Evolutionary conservation across 2,329 filamentous ascomycete species (phyloP), one percentile per base, ranked within the genome.

Genomic region (Botrytis deweyae): DNA sequence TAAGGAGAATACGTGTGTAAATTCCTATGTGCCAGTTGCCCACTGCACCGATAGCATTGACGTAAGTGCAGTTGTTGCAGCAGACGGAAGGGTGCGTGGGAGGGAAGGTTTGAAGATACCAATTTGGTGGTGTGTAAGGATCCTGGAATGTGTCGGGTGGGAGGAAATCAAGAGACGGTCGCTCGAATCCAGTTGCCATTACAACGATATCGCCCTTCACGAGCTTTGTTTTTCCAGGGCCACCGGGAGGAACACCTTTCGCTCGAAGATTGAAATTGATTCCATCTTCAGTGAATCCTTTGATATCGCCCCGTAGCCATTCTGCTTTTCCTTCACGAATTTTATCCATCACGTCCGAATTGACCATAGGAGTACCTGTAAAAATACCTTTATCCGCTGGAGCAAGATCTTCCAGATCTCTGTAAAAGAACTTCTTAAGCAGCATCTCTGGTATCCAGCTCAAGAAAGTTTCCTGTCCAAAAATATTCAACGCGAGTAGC

Each of bases 21-120:
- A 97, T 95, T 7, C 93, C 94, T 64, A 97, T 95, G 79, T 97
- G 93, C 87, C 92, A 95, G 81, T 96, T 95, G 0, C 93, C 92
- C 1, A 96, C 92, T 0, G 91, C 92, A 0, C 93, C 93, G 73
- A 96, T 95, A 6, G 90, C 93, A 72, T 92, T 90, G 73, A 94
- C 85, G 77, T 95, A 97, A n/a, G 76, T 77, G 84, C 91, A 91
- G 83, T 97, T 97, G 83, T 93, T 95, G 76, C 91, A 91, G 76
- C 91, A 94, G 66, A 97, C 87, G 49, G 89, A 91, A 0, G 91
- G 88, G 77, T 95, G 91, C 5, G 85, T 82, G 0, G 93, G 92
- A 7, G 94, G 93, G 83, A 97, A 97, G 0, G 92, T 92, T 81
- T 97, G 93, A 0, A 97, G 87, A 78, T 96, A 97, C 94, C 94